Conservation (phyloP, 225 moss, liverwort and hornwort species). For the Straminergon stramineum region DNA sequence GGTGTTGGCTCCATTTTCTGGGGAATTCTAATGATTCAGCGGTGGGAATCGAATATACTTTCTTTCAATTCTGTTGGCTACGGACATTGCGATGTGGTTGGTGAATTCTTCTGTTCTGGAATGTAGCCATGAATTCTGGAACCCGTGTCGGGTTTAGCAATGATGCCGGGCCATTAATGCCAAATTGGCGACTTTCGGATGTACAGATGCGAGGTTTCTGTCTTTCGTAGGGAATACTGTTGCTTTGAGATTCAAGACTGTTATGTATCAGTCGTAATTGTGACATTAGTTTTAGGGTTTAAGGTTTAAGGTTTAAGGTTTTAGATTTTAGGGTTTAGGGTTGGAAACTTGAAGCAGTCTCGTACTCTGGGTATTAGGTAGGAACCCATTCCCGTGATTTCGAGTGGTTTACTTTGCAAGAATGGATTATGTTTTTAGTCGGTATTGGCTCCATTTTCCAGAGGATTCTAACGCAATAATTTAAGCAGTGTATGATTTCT, state of each 20-base stretch:
- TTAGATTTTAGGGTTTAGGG: background rate
- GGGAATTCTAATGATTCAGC: background rate
- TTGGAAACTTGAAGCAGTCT: background rate
- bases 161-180: background rate
- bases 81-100: background rate
- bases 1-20: background rate
- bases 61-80: background rate
- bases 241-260: background rate
- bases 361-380: background rate
- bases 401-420: background rate
- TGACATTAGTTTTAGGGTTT: background rate
- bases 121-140: background rate
- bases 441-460: background rate
- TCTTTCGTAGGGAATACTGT: background rate
- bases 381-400: background rate
- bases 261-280: background rate
- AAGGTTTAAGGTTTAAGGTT: too few species aligned
- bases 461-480: background rate
- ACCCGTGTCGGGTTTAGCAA: background rate
- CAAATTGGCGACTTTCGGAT: background rate
- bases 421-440: background rate
- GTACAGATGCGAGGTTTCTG: background rate
- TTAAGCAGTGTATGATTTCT: background rate
- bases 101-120: background rate
- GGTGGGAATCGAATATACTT: background rate